These are phyloP conservation scores for Alternaria dauci DNA, from an alignment of 2,329 filamentous ascomycete genomes.

Conservation along the genomic window DNA sequence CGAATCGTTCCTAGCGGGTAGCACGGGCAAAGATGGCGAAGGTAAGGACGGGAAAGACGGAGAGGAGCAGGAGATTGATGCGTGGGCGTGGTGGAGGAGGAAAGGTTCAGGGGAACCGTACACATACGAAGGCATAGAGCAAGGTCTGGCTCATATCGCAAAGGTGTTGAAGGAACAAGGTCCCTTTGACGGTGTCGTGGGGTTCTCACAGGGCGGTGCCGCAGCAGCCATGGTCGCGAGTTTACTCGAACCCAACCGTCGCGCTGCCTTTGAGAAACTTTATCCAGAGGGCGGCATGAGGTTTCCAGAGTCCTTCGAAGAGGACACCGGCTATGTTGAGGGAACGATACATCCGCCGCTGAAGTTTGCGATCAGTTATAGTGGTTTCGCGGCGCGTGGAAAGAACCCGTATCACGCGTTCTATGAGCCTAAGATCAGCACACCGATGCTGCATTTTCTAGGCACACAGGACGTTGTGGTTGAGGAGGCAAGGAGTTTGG, in stretches of 20 bases:
- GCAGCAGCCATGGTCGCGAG: constrained; percentile 76
- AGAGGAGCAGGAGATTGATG: constrained; percentile 66
- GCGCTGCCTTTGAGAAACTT: constrained; percentile 58
- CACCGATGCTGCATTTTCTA: constrained; percentile 81
- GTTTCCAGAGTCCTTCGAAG: constrained; percentile 60
- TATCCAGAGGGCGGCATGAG: constrained; percentile 55
- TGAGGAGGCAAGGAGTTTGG: constrained; percentile 74
- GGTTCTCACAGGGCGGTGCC: constrained; percentile 56
- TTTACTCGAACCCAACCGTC: constrained; percentile 68
- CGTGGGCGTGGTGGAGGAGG: constrained; percentile 84
- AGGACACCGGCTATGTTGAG: constrained; percentile 23
- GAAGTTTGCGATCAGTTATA: constrained; percentile 79
- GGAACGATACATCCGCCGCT: constrained; percentile 61
- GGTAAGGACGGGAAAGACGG: constrained; percentile 45
- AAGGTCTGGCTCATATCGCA: constrained; percentile 71
- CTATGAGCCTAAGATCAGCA: constrained; percentile 77
- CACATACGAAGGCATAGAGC: constrained; percentile 72
- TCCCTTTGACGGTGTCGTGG: constrained; percentile 49
- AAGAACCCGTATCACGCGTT: constrained; percentile 70
- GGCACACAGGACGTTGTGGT: constrained; percentile 89
- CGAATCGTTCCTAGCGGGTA: constrained; percentile 60
- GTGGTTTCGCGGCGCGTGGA: constrained; percentile 74
- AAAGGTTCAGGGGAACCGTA: constrained; percentile 63
- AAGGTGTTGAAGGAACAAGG: constrained; percentile 38
- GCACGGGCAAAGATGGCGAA: constrained; percentile 21